These are phyloP conservation scores for Phytophthora chlamydospora DNA, from an alignment of 352 stramenopile species.

Conservation along the genomic window DNA sequence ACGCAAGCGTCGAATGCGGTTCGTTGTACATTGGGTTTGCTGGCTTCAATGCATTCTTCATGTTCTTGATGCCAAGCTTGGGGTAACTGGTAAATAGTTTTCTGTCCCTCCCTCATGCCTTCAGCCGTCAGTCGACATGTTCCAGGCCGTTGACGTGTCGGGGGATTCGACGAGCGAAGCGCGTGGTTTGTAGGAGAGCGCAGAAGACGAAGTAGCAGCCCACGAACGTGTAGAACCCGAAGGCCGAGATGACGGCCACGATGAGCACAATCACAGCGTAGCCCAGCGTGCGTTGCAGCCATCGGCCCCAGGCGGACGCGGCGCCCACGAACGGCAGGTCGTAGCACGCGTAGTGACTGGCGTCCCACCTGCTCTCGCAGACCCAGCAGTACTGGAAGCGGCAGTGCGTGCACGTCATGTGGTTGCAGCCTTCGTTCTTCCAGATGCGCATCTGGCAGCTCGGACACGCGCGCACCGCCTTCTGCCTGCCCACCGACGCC, in stretches of 20 bases:
- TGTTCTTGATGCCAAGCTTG: conserved; percentile 7
- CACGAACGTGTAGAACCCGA: conserved; percentile 63
- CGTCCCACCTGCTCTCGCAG: conserved; percentile 59
- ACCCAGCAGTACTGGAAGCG: conserved; percentile 77
- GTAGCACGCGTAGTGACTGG: conserved; percentile 76
- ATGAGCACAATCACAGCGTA: conserved; percentile 59
- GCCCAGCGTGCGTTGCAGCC: conserved; percentile 47
- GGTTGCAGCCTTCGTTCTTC: conserved; percentile 77
- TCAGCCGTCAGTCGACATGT: conserved; percentile 1
- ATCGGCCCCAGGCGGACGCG: conserved; percentile 39
- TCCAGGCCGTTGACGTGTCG: neutral
- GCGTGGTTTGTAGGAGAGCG: conserved; percentile 26
- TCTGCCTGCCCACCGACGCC: conserved; percentile 55
- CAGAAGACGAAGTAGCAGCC: conserved; percentile 46
- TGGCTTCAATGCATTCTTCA: conserved; percentile 15
- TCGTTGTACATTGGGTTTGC: conserved; percentile 24
- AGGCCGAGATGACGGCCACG: conserved; percentile 56
- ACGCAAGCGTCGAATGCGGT: conserved; percentile 16
- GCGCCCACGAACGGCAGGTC: conserved; percentile 56
- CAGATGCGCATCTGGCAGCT: conserved; percentile 75
- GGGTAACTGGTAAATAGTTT: conserved; percentile 15
- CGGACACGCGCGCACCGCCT: conserved; percentile 62
- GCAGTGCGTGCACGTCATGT: conserved; percentile 77
- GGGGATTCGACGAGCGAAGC: conserved; percentile 14
- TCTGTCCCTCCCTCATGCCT: conserved; percentile 2